A percentile compares a stretch with the other conserved stretches of the same genome.
Evolutionary conservation across 2,329 filamentous ascomycete species (phyloP).

Genomic region (Trichoderma afroharzianum): DNA sequence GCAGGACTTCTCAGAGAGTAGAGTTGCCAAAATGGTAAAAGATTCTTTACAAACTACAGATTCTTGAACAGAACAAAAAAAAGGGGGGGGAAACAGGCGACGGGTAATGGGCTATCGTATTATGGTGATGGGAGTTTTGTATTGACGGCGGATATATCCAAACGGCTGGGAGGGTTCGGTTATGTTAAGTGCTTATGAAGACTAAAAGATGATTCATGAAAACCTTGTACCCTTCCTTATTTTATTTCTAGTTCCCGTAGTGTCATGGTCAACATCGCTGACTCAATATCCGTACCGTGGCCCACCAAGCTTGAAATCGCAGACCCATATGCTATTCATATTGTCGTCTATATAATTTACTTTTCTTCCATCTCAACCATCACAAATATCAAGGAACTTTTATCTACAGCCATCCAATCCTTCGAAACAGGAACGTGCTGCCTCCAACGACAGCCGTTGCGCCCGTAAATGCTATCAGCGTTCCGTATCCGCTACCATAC

Average conservation of each 20-base stretch:
- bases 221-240: background rate
- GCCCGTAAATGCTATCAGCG: conserved; percentile 34
- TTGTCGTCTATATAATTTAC: background rate
- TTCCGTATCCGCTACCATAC: conserved; percentile 34
- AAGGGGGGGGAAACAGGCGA: background rate
- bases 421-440: conserved; percentile 29
- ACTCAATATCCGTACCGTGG: background rate
- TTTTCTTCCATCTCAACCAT: background rate
- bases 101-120: background rate
- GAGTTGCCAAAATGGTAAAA: background rate
- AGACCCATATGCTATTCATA: background rate
- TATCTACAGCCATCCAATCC: conserved; percentile 32
- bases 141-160: background rate
- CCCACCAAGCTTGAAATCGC: background rate
- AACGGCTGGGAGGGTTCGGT: background rate
- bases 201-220: background rate
- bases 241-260: background rate
- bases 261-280: background rate
- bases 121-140: background rate
- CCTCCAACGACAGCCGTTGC: conserved; percentile 31
- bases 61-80: background rate
- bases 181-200: background rate
- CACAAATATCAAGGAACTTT: background rate
- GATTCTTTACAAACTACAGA: background rate
- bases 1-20: conserved; percentile 7